These are phyloP conservation scores for Paramecium sonneborni DNA, from an alignment of 73 alveolate genomes.

Conservation along the genomic window DNA sequence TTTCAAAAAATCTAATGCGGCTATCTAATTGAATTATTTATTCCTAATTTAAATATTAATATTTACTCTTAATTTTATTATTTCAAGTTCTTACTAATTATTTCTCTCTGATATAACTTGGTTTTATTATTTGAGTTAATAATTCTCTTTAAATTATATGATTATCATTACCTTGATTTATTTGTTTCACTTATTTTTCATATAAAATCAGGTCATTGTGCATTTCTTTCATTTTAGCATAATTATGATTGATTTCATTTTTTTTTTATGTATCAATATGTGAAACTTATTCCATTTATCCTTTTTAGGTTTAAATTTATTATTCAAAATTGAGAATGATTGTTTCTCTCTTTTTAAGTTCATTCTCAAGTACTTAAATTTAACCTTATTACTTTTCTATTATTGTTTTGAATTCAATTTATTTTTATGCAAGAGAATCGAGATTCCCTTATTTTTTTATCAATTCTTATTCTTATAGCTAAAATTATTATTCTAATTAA, in stretches of 20 bases:
- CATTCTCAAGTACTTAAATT: neutral
- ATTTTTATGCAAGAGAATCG: neutral
- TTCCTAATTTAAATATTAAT: neutral
- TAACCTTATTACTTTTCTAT: neutral
- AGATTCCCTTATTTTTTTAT: neutral
- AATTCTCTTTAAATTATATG: neutral
- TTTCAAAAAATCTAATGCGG: neutral
- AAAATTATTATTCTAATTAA: neutral
- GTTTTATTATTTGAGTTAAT: neutral
- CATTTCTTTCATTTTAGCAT: conserved; percentile 24
- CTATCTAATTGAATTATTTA: neutral
- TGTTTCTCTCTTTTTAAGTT: neutral
- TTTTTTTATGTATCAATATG: neutral
- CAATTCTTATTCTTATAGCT: neutral
- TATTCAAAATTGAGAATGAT: neutral
- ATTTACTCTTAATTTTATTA: neutral
- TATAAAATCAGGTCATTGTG: neutral
- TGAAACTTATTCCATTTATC: neutral
- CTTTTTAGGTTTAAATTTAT: neutral
- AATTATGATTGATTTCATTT: neutral
- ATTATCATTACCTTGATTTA: neutral
- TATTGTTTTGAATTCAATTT: neutral
- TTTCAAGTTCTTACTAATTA: neutral
- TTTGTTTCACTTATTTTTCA: neutral
- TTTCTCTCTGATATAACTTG: neutral